A percentile compares a stretch with the other conserved stretches of the same genome.
These are phyloP conservation scores for Gracilaria domingensis DNA, from an alignment of 23 red algal genomes.

Conservation along the genomic window DNA sequence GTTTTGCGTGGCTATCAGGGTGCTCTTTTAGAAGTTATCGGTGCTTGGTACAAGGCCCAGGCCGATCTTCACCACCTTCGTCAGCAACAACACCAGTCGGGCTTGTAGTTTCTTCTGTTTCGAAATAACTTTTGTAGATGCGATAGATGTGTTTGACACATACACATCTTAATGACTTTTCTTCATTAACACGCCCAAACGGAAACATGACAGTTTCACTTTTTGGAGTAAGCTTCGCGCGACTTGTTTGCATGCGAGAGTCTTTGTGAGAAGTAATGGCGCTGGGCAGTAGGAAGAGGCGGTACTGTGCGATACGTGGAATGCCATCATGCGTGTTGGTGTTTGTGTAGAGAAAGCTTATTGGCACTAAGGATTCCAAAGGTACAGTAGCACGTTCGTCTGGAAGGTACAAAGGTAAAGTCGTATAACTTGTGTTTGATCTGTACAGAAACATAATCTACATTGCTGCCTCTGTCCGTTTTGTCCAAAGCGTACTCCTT, in stretches of 20 bases:
- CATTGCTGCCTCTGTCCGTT: background rate
- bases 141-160: background rate
- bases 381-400: background rate
- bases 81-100: background rate
- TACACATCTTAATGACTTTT: background rate
- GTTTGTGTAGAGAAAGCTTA: background rate
- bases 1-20: background rate
- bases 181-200: background rate
- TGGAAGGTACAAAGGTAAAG: background rate
- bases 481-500: no score
- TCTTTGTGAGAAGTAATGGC: background rate
- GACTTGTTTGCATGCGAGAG: background rate
- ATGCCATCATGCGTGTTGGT: background rate
- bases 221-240: no score
- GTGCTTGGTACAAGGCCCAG: background rate
- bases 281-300: background rate
- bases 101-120: background rate
- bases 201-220: background rate
- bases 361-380: background rate
- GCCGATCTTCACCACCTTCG: background rate
- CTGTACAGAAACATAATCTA: background rate
- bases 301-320: background rate
- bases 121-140: background rate
- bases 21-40: constrained; percentile 2
- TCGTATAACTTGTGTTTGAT: constrained; percentile 4